These are phyloP conservation scores for Funneliformis caledonium DNA, from an alignment of 371 early-diverging fungal species.

Conservation along the genomic window DNA sequence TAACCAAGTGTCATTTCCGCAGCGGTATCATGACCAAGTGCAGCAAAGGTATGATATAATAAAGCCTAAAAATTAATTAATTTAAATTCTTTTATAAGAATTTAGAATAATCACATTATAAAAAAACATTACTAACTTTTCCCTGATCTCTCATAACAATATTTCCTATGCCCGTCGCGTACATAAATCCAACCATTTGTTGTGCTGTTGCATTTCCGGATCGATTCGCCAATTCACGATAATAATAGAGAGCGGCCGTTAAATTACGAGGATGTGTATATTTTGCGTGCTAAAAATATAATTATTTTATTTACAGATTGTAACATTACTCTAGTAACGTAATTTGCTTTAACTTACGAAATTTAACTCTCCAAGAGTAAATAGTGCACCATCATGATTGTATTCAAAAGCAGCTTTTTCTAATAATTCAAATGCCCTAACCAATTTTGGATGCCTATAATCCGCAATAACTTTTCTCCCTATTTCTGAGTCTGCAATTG, in stretches of 20 bases:
- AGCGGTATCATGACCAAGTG: constrained; percentile 69
- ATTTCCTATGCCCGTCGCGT: constrained; percentile 87
- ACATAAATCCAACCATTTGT: constrained; percentile 85
- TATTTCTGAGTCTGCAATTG: constrained; percentile 29
- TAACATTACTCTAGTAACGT: neutral
- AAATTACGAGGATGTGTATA: constrained; percentile 66
- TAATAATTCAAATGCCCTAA: constrained; percentile 49
- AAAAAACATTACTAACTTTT: constrained; percentile 43
- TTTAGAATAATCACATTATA: neutral
- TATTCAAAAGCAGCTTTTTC: constrained; percentile 47
- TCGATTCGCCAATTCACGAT: constrained; percentile 57
- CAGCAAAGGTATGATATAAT: constrained; percentile 87
- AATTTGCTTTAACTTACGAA: constrained; percentile 47
- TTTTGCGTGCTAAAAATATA: neutral
- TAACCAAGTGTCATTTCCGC: constrained; percentile 90
- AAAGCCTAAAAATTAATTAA: constrained; percentile 53
- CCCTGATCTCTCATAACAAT: constrained; percentile 66
- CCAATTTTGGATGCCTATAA: constrained; percentile 40
- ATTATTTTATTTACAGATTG: neutral
- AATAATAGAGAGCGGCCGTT: constrained; percentile 62
- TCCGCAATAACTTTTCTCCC: neutral
- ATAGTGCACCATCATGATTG: constrained; percentile 50
- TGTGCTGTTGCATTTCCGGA: constrained; percentile 87
- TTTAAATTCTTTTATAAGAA: neutral
- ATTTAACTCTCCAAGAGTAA: constrained; percentile 55